phyloP scores from a whole-genome alignment of 2,329 filamentous ascomycete genomes.

The Claviceps sp. region DNA sequence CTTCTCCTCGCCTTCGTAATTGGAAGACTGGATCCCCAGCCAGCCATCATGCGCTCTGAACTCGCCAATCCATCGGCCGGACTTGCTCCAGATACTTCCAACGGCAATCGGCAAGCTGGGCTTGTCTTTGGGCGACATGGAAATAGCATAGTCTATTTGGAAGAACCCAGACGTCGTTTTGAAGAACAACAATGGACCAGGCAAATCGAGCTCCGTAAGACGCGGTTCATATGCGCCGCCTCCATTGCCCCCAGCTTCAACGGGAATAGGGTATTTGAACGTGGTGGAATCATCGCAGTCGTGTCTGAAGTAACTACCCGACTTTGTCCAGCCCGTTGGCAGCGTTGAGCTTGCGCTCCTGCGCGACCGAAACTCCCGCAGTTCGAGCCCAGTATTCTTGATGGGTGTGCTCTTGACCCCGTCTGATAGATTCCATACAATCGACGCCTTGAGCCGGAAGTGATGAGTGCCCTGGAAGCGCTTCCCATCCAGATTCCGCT shows the following conservation, averaged over 20 bases:
- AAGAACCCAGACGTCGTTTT: constrained; percentile 25
- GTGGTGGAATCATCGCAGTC: constrained; percentile 25
- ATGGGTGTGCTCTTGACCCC: constrained; percentile 21
- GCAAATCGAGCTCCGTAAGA: constrained; percentile 18
- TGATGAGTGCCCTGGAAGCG: constrained; percentile 23
- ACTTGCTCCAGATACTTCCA: constrained; percentile 26
- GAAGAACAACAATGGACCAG: constrained; percentile 27
- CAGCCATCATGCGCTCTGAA: constrained; percentile 32
- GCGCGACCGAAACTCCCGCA: constrained; percentile 24
- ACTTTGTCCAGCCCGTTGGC: constrained; percentile 27
- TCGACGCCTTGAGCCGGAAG: constrained; percentile 25
- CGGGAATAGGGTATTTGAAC: constrained; percentile 30
- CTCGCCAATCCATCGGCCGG: constrained; percentile 26
- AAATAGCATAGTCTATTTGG: constrained; percentile 26
- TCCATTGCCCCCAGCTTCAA: constrained; percentile 19
- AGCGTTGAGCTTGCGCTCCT: constrained; percentile 17
- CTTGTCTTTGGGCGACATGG: constrained; percentile 21
- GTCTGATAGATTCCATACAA: constrained; percentile 28
- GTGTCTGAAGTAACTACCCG: constrained; percentile 24
- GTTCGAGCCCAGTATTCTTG: constrained; percentile 24
- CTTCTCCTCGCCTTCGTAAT: constrained; percentile 30
- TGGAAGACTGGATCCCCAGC: constrained; percentile 32
- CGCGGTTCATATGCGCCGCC: constrained; percentile 18
- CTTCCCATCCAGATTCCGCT: constrained; percentile 19
- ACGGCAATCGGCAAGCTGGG: constrained; percentile 27